Base-by-base conservation (phyloP, 805 yeast genomes). In the Jamesozyma spencerorum region DNA sequence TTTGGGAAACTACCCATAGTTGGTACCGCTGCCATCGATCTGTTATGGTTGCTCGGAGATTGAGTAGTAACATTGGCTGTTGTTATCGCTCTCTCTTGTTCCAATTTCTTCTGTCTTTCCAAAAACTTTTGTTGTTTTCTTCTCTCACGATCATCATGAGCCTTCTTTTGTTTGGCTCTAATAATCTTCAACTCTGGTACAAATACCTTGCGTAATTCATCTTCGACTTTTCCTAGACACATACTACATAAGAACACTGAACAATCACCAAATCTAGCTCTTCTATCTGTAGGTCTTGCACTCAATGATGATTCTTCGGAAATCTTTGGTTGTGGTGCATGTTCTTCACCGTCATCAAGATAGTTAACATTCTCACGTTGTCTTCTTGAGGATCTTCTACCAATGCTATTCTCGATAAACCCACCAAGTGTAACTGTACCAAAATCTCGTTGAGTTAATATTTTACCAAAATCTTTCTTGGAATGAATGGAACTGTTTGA, bases 91-190 rank as follows among this genome's bases (percentile, higher is more conserved):
- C 37, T 38, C 18, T 40, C 38, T 18, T 31, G 30, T 30, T 36
- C 31, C 10, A 22, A 22, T 22, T 22, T 22, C 26, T 22, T 22
- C 29, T 44, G 44, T 34, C 47, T 52, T 36, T 48, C 53, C 11
- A 28, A 20, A 8, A 50, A 51, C 34, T 55, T 55, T 18, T 45
- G 40, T 37, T 39, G 44, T 31, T 54, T 54, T 36, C 60, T 49
- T 34, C 45, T 50, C 37, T 57, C 62, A 18, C 56, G 52, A 24
- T 58, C 61, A 33, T 56, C 55, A 20, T 47, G 53, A 27, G 45
- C 49, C 30, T 50, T 54, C 32, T 46, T 50, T 39, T 55, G 54
- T 28, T 51, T 53, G 7, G 40, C 40, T 31, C 61, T 48, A 3
- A 51, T 31, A 3, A 47, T 34, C 15, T 37, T 47, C 24, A 60